Base-by-base conservation (phyloP, 345 rosid genomes). In the Hibiscus tridactylites region DNA sequence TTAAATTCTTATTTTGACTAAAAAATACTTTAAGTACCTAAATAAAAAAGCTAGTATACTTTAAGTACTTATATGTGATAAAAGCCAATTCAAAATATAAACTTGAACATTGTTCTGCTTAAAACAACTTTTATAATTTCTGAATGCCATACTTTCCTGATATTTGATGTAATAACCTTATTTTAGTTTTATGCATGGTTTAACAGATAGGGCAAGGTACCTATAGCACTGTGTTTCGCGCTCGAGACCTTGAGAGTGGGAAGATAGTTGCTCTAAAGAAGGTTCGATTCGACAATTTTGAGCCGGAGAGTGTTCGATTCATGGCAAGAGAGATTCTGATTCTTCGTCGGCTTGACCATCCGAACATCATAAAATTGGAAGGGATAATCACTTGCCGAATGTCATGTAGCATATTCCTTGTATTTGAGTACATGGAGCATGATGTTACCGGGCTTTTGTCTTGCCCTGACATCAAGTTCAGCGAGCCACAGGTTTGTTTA, bases 391-490 rank as follows among this genome's bases (percentile, higher is more conserved):
- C 99, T 75, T 94, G 97, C 0, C 81, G 88, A 74, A 76, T 91
- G 21, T 90, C 99, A 13, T 87, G 92, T 70, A 91, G 85, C 79
- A 84, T 94, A 39, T 93, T 86, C 79, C 97, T 94, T 4, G 97
- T 94, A 4, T 94, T 94, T 12, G 99, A 94, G 86, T 94, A 91
- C 78, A 94, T 94, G 99, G 99, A 94, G 77, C 99, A 94, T 80
- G 99, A 94, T 71, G 85, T 94, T 39, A 88, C 97, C 7, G 99
- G 99, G 67, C 96, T 94, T 75, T 70, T 91, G 29, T 57, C 61
- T 57, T 57, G 61, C 4, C 61, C 61, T 4, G 31, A 57, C 61
- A 57, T 57, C 28, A 88, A 81, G 56, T 94, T 94, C 84, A 89
- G 86, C 0, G 92, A 82, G 72, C 83, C 99, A 39, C 99, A 94